These are phyloP conservation scores for Emmonsiellopsis sp. DNA, from an alignment of 2,329 filamentous ascomycete species.

Conservation along the genomic window DNA sequence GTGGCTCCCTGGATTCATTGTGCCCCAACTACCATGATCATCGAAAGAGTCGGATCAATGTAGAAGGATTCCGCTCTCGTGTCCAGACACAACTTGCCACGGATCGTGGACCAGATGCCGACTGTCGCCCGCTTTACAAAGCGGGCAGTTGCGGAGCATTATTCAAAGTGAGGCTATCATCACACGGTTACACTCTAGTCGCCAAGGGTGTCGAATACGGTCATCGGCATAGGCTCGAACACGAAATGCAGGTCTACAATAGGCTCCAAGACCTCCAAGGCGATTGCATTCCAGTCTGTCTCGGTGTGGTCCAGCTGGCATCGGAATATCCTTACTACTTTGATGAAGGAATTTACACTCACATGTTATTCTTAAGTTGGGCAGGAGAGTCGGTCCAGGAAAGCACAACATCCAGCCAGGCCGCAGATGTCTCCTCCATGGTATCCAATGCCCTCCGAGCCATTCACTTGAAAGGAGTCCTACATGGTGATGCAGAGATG, in stretches of 20 bases:
- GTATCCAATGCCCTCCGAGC: not conserved
- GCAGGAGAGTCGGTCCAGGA: not conserved
- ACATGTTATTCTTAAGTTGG: slow-evolving; percentile 6
- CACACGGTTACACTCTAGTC: slow-evolving; percentile 5
- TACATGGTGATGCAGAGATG: slow-evolving; percentile 9
- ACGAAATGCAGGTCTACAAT: slow-evolving; percentile 1
- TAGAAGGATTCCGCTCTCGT: not conserved
- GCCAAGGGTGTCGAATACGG: slow-evolving; percentile 1
- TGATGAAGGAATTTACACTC: not conserved
- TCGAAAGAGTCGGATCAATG: not conserved
- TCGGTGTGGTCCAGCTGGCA: not conserved
- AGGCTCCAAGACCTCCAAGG: slow-evolving; percentile 1
- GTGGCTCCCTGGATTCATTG: not conserved
- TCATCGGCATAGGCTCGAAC: not conserved
- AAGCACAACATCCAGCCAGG: not conserved
- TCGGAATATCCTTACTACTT: not conserved
- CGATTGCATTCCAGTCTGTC: slow-evolving; percentile 1
- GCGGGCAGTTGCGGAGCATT: slow-evolving; percentile 4
- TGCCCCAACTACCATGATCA: slow-evolving; percentile 6
- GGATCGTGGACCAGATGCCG: slow-evolving; percentile 3
- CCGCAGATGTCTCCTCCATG: not conserved
- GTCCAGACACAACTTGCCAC: slow-evolving; percentile 6
- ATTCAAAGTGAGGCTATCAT: slow-evolving; percentile 6
- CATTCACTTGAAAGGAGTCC: slow-evolving; percentile 7
- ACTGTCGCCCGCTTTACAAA: slow-evolving; percentile 6